Base-by-base conservation (phyloP, 495 filamentous ascomycete species). In the Tirmania nivea region DNA sequence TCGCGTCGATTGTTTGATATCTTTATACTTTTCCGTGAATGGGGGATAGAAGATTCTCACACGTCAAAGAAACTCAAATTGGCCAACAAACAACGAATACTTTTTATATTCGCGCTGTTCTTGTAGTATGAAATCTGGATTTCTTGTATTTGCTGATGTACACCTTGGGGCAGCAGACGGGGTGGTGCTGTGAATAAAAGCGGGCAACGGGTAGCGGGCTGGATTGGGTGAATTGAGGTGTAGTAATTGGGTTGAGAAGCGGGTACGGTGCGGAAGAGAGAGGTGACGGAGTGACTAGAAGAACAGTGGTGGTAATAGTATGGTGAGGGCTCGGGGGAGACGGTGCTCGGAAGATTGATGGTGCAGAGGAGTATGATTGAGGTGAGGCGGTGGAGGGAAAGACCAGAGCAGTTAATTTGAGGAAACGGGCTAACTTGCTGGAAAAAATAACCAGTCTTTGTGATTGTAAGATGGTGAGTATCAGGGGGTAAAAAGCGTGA, bases 121-220 rank as follows among this genome's bases (percentile, higher is more conserved):
- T 14, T 14, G 17, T 14, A 45, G 17, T 45, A 45, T 14, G n/a
- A 45, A 45, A 3, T 45, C 17, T 14, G 12, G 8, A 45, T 45
- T 45, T 45, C 39, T 45, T 45, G 12, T 1, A 45, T 14, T 45
- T 45, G 39, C 39, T 45, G 39, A 45, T 45, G 39, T 45, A 45
- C 39, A 45, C 39, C 39, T 45, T 45, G 39, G 39, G 39, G 39
- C 39, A 45, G 39, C 17, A 45, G 17, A 45, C 39, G 39, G 39
- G 39, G 39, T 45, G 39, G 39, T 45, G 39, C 39, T 45, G 39
- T 64, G 62, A 61, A 58, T 64, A 61, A 57, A 64, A 62, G 58
- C 60, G 62, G 59, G 59, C 57, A 64, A 64, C 61, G 58, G 63
- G 63, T 60, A 56, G 57, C 55, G 61, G 53, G 60, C 56, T 31